Evolutionary conservation across 306 rosid genomes (phyloP), one percentile per base, ranked within the genome.

Genomic region (Herpetospermum pedunculosum): DNA sequence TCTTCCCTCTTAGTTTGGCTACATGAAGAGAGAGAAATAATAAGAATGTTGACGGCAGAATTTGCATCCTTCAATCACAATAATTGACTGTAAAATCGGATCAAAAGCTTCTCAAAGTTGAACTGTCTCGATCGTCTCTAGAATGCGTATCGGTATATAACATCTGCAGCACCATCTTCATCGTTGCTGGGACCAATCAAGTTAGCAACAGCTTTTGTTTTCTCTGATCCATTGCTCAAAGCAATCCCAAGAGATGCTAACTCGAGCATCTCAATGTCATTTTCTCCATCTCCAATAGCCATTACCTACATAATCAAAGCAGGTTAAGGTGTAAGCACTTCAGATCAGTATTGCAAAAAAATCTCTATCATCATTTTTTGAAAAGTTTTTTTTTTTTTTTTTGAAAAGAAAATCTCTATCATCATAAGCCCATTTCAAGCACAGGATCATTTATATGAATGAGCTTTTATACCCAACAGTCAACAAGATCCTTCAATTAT

Each of bases 221-320:
- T 88, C 82, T 81, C 91, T 53, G 96, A 79, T 64, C 97, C 98
- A 69, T 94, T 91, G 62, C 95, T 84, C 25, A 94, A 90, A 59
- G 97, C 97, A 18, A 91, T 25, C 77, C 98, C 95, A 18, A 91
- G 81, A 79, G 97, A 85, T 80, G 96, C 98, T 81, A 94, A 81
- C 83, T 88, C 84, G 32, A 94, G 95, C 98, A 94, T 91, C 83
- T 94, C 98, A 4, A 88, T 29, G 65, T 94, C 98, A 82, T 91
- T 94, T 78, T 94, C 98, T 70, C 96, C 98, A 60, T 94, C 97
- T 63, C 98, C 98, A 77, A 94, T 88, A 68, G 97, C 98, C 98
- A 94, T 91, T 74, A 94, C 84, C 98, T 93, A 55, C 34, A 62
- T 1, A 72, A 72, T 69, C 3, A 44, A 37, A 67, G 19, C 21